Percentiles rank a stretch among this genome's conserved stretches.
Conservation (phyloP, 768 basidiomycete genomes). For the Lactifluus pinguis region DNA sequence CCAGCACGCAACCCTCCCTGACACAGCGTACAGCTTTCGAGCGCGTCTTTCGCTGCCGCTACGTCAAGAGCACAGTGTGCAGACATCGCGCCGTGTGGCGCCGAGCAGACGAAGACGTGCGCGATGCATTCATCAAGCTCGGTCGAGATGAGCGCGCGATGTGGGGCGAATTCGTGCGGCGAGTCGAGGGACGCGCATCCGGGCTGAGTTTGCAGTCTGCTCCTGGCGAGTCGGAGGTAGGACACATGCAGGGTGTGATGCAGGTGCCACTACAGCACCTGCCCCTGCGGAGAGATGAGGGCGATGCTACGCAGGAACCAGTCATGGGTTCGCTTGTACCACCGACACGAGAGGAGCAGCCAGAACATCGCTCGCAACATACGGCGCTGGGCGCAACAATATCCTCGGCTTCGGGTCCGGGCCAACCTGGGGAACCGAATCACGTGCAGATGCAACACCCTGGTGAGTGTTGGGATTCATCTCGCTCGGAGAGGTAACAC, state of each 20-base stretch:
- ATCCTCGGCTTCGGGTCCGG: conserved; percentile 4
- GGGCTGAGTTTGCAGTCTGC: conserved; percentile 11
- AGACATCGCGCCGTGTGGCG: conserved; percentile 63
- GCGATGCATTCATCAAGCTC: conserved; percentile 45
- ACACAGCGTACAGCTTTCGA: conserved; percentile 64
- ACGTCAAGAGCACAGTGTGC: conserved; percentile 68
- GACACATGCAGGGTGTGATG: conserved; percentile 14
- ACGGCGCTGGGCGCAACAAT: neutral
- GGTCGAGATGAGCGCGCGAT: conserved; percentile 49
- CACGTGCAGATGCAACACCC: conserved; percentile 14
- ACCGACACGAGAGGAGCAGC: conserved; percentile 20
- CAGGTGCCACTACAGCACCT: conserved; percentile 13
- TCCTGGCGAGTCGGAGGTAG: conserved; percentile 13
- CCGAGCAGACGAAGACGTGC: conserved; percentile 40
- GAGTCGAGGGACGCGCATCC: conserved; percentile 41
- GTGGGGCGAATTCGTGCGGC: conserved; percentile 62
- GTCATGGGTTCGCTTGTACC: conserved; percentile 26
- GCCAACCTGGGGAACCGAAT: conserved; percentile 11
- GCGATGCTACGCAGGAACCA: conserved; percentile 19
- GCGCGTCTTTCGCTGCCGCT: conserved; percentile 59
- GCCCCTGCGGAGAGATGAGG: conserved; percentile 17
- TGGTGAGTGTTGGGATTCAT: conserved; percentile 2
- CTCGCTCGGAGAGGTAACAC: neutral
- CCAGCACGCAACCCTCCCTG: conserved; percentile 31
- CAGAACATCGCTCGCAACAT: conserved; percentile 11